Evolutionary conservation across 306 rosid genomes (phyloP), one percentile per base, ranked within the genome.

Genomic region (Lathyrus sativus): DNA sequence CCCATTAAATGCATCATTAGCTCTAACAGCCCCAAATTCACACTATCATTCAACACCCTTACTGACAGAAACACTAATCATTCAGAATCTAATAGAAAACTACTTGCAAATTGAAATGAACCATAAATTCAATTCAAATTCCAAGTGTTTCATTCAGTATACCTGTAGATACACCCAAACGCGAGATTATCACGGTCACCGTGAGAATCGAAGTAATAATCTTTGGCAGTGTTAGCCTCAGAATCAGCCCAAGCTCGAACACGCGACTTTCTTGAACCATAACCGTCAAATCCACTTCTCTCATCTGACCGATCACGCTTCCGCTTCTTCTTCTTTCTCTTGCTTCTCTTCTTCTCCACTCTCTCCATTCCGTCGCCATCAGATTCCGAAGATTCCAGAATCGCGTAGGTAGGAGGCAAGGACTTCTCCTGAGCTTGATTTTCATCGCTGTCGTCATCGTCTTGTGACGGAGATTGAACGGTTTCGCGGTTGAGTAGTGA

Each of bases 121-220:
- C 24, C 33, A 31, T 15, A 60, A 45, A 26, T 29, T 71, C 43
- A 67, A 67, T 48, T 39, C 31, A 35, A 60, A 19, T 11, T 18
- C 29, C 39, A 37, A 37, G 7, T 7, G 31, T 17, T 13, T 50
- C 15, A 56, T 56, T 29, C 15, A 39, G 58, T 53, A 22, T 80
- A 92, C 96, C 86, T 89, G 81, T 89, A 92, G 46, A 84, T 87
- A 12, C 79, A 73, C 4, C 96, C 98, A 13, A 89, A 92, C 3
- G 84, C 92, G 44, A 89, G 75, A 80, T 92, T 88, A 70, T 92
- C 96, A 11, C 77, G 96, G 74, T 90, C 96, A 10, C 96, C 96
- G 0, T 65, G 85, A 53, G 91, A 83, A 74, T 92, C 98, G 26
- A 88, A 45, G 96, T 77, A 93, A 76, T 85, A 93, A 44, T 86